Conservation (phyloP, 2,329 filamentous ascomycete species). For the Trichoderma sp. region DNA sequence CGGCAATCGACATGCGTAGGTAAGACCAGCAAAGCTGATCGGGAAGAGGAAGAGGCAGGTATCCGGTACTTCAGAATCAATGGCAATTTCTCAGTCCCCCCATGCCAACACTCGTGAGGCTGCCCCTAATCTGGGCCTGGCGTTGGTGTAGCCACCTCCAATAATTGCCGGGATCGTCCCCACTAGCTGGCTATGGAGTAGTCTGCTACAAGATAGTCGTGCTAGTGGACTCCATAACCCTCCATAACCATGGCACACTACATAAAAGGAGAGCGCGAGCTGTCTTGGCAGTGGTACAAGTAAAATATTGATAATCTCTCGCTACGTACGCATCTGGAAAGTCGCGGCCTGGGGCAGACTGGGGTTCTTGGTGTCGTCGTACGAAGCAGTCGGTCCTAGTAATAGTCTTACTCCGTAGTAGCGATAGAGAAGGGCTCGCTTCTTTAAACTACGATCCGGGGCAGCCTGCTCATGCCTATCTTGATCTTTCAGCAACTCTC, state of each 20-base stretch:
- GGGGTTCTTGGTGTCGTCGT: background rate
- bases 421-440: background rate
- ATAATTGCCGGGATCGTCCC: background rate
- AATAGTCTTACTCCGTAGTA: background rate
- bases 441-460: slow-evolving; percentile 11
- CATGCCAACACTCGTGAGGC: background rate
- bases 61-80: background rate
- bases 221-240: background rate
- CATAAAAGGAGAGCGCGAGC: background rate
- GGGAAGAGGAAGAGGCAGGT: background rate
- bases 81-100: background rate
- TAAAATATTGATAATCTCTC: slow-evolving; percentile 11
- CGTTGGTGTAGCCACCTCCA: slow-evolving; percentile 2
- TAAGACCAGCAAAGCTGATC: slow-evolving; percentile 3
- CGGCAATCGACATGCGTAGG: background rate
- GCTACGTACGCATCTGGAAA: background rate
- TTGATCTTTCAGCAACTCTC: slow-evolving; percentile 9
- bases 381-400: background rate
- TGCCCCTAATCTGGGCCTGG: slow-evolving; percentile 4
- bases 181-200: background rate
- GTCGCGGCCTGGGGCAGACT: background rate
- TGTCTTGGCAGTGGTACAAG: background rate
- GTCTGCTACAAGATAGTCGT: slow-evolving; percentile 9
- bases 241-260: background rate
- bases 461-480: background rate